Conservation (phyloP, 1,139 yeast genomes). For the Lodderomyces beijingensis region DNA sequence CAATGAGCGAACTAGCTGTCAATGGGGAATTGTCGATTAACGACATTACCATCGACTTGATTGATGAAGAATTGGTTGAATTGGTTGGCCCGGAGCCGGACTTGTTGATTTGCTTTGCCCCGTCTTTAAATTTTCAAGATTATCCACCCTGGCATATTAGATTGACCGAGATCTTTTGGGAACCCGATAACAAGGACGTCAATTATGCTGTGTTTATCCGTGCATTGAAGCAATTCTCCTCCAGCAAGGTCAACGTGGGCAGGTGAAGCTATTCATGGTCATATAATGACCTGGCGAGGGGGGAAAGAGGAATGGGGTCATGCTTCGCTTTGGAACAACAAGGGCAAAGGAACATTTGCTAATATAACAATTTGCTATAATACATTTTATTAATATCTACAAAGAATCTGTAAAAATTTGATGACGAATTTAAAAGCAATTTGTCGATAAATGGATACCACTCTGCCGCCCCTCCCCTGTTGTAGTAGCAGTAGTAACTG, state of each 20-base stretch:
- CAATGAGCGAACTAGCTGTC: constrained; percentile 73
- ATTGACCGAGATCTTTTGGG: constrained; percentile 86
- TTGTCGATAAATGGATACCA: no score
- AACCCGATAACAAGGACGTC: constrained; percentile 75
- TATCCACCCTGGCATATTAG: constrained; percentile 98
- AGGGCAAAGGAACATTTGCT: no score
- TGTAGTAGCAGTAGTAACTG: no score
- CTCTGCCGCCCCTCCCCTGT: no score
- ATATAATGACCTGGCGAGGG: no score
- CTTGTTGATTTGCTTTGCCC: constrained; percentile 78
- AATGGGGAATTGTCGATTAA: constrained; percentile 56
- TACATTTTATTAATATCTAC: no score
- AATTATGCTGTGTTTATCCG: constrained; percentile 80
- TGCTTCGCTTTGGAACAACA: no score
- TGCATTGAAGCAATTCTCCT: constrained; percentile 75
- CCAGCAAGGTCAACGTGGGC: constrained; percentile 85
- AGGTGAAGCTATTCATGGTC: constrained; percentile 39
- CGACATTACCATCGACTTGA: constrained; percentile 69
- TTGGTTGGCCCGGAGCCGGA: constrained; percentile 91
- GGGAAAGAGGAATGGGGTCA: no score
- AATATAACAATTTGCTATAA: no score
- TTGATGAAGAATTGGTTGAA: constrained; percentile 71
- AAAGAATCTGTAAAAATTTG: no score
- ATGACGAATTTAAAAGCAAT: no score
- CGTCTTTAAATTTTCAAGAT: constrained; percentile 81